Conservation (phyloP, 2,329 filamentous ascomycete species). For the Nigrospora osmanthi region DNA sequence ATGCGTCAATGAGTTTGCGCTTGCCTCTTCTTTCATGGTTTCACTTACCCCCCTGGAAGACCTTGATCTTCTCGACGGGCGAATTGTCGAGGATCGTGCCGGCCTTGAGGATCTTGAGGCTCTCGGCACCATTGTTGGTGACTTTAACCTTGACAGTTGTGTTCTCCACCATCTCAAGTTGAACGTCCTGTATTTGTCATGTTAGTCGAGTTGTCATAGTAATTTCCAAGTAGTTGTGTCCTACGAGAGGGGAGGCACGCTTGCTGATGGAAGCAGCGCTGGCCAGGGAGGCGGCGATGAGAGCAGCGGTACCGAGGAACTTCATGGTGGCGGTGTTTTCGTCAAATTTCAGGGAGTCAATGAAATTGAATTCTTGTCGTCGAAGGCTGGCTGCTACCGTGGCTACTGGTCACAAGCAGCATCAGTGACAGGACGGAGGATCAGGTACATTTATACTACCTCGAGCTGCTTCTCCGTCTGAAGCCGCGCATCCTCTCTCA, state of each 20-base stretch:
- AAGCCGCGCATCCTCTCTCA: too few relatives aligned
- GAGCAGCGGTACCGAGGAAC: slow-evolving; percentile 7
- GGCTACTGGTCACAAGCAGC: too few relatives aligned
- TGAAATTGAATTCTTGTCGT: too few relatives aligned
- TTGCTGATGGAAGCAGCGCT: slow-evolving; percentile 1
- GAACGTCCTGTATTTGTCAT: slow-evolving; percentile 17
- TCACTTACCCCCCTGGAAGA: slow-evolving; percentile 37
- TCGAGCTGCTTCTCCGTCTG: too few relatives aligned
- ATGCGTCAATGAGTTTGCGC: background rate
- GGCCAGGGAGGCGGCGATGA: background rate
- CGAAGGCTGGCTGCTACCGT: too few relatives aligned
- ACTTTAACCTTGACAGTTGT: slow-evolving; percentile 44
- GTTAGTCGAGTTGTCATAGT: too few relatives aligned
- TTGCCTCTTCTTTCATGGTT: too few relatives aligned
- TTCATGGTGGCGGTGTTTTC: slow-evolving; percentile 7
- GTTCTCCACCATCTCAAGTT: slow-evolving; percentile 40
- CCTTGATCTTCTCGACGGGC: slow-evolving; percentile 44
- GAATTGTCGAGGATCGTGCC: slow-evolving; percentile 44
- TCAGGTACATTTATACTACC: too few relatives aligned
- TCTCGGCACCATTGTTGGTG: slow-evolving; percentile 41
- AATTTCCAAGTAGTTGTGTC: too few relatives aligned
- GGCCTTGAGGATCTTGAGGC: slow-evolving; percentile 43
- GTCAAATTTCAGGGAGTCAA: too few relatives aligned
- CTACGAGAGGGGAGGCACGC: slow-evolving; percentile 20
- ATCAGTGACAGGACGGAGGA: too few relatives aligned